Percentiles rank a stretch among this genome's conserved stretches.
Conservation (phyloP, 768 basidiomycete genomes). For the Strobilomyces echinocephalus region DNA sequence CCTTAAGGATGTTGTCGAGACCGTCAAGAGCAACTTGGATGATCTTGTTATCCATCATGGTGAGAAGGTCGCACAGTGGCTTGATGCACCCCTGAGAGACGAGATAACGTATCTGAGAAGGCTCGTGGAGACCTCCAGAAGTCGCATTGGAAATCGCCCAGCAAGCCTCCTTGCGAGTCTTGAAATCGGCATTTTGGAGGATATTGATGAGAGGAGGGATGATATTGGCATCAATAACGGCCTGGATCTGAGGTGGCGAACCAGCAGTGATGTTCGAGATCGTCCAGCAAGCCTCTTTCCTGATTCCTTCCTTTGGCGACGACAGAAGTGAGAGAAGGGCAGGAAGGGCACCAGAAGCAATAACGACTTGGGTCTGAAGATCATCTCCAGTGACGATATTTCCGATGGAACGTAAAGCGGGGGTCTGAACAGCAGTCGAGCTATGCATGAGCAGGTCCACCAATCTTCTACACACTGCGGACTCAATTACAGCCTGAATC, state of each 20-base stretch:
- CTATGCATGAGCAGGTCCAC: conserved; percentile 96
- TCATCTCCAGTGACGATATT: conserved; percentile 99
- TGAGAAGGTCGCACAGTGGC: conserved; percentile 92
- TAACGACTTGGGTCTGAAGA: conserved; percentile 97
- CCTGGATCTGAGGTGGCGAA: conserved; percentile 93
- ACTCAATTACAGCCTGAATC: conserved; percentile 99
- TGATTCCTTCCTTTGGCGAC: conserved; percentile 96
- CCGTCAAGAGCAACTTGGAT: conserved; percentile 98
- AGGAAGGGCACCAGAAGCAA: conserved; percentile 94
- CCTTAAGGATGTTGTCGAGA: conserved; percentile 95
- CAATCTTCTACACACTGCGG: conserved; percentile 93
- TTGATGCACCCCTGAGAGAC: conserved; percentile 98
- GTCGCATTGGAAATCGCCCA: conserved; percentile 99
- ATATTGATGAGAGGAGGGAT: conserved; percentile 98
- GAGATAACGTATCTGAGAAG: conserved; percentile 94
- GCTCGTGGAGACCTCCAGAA: conserved; percentile 94
- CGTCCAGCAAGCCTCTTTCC: conserved; percentile 99
- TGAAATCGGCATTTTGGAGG: conserved; percentile 96
- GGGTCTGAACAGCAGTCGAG: conserved; percentile 95
- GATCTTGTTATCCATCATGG: conserved; percentile 99
- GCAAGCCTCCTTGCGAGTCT: conserved; percentile 98
- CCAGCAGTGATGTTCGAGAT: conserved; percentile 99
- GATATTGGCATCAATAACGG: conserved; percentile 97
- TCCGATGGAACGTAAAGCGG: conserved; percentile 95
- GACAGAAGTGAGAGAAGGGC: conserved; percentile 90